Evolutionary conservation across 257 asterid species (phyloP).

Genomic region (Eucommia ulmoides): DNA sequence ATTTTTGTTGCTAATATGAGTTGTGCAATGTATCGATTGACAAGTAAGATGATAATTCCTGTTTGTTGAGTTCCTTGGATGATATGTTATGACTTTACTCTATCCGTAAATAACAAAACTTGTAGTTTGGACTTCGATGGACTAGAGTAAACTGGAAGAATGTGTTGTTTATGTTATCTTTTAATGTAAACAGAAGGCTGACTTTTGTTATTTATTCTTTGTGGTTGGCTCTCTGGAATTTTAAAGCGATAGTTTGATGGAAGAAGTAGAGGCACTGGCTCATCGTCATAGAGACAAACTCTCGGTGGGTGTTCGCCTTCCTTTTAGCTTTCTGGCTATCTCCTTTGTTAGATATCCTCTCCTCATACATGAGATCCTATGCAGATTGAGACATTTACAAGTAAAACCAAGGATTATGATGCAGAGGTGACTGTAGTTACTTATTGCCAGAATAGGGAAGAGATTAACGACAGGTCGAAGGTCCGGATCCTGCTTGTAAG

Average conservation of each 20-base stretch:
- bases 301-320: slow-evolving; percentile 40
- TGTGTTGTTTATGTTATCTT: neutral
- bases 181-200: neutral
- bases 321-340: neutral
- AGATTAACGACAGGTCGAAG: slow-evolving; percentile 57
- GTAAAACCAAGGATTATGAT: slow-evolving; percentile 69
- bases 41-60: neutral
- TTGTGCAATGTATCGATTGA: neutral
- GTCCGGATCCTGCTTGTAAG: slow-evolving; percentile 87
- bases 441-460: slow-evolving; percentile 50
- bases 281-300: slow-evolving; percentile 89
- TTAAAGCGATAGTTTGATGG: slow-evolving; percentile 70
- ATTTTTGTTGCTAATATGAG: neutral
- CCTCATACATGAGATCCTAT: slow-evolving; percentile 6
- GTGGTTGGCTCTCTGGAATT: neutral
- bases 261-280: slow-evolving; percentile 78
- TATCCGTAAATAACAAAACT: neutral
- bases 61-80: neutral
- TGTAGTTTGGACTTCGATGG: neutral
- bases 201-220: neutral
- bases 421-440: slow-evolving; percentile 69
- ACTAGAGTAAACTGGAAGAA: neutral
- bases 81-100: neutral
- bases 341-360: neutral
- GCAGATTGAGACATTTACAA: slow-evolving; percentile 60